These are phyloP conservation scores for Aspergillus oerlinghausenensis DNA, from an alignment of 2,329 filamentous ascomycete species.

Conservation along the genomic window DNA sequence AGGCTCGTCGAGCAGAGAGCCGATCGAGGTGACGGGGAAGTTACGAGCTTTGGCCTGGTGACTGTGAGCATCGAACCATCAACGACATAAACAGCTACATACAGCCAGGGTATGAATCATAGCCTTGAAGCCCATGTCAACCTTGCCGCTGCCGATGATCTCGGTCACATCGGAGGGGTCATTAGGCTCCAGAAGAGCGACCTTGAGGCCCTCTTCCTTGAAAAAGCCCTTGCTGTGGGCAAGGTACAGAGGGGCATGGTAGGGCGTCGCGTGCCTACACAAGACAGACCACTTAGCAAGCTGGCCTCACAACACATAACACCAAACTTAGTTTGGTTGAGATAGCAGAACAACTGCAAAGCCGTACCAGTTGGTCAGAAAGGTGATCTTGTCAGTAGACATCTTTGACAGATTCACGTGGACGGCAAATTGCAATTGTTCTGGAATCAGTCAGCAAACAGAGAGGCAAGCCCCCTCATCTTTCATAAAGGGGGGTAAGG, in stretches of 20 bases:
- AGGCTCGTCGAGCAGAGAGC: conserved; percentile 71
- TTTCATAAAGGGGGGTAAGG: conserved; percentile 28
- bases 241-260: conserved; percentile 73
- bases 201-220: conserved; percentile 70
- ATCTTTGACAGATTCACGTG: conserved; percentile 51
- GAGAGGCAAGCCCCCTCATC: conserved; percentile 12
- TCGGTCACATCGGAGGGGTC: conserved; percentile 79
- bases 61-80: conserved; percentile 5
- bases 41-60: conserved; percentile 65
- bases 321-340: not conserved
- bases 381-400: conserved; percentile 81
- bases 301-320: conserved; percentile 2
- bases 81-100: conserved; percentile 19
- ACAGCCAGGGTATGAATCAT: conserved; percentile 79
- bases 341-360: conserved; percentile 8
- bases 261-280: conserved; percentile 71
- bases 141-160: conserved; percentile 71
- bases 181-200: conserved; percentile 71
- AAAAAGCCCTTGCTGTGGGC: conserved; percentile 72
- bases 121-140: conserved; percentile 75
- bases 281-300: conserved; percentile 25
- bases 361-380: conserved; percentile 74
- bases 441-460: conserved; percentile 26
- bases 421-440: conserved; percentile 26
- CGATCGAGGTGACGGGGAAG: conserved; percentile 69